Percentiles rank a stretch among this genome's conserved stretches.
Evolutionary conservation across 352 stramenopile species (phyloP).

Genomic region (Thalassiosira hispida): DNA sequence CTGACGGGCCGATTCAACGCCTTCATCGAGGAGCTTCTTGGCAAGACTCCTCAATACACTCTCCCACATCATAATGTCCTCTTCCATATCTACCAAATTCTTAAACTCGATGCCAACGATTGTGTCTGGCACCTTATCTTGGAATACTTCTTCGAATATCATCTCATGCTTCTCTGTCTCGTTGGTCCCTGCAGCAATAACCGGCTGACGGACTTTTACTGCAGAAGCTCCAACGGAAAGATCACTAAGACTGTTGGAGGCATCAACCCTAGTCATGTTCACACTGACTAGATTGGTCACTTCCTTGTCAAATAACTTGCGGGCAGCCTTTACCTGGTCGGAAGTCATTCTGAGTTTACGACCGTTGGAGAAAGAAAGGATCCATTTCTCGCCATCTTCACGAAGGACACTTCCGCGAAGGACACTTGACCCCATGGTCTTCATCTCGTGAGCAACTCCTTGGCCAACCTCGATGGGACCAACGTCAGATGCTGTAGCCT

Average conservation of each 20-base stretch:
- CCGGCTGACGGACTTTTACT: slow-evolving; percentile 8
- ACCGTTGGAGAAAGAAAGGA: slow-evolving; percentile 24
- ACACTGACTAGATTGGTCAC: slow-evolving; percentile 20
- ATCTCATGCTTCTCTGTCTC: slow-evolving; percentile 34
- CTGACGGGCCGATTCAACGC: slow-evolving; percentile 2
- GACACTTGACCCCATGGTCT: slow-evolving; percentile 17
- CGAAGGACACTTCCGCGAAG: slow-evolving; percentile 20
- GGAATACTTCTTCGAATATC: slow-evolving; percentile 36
- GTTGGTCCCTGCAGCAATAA: slow-evolving; percentile 17
- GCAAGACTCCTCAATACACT: not conserved
- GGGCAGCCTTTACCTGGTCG: slow-evolving; percentile 6
- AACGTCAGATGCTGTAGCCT: slow-evolving; percentile 1
- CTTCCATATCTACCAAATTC: not conserved
- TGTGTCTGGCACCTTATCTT: slow-evolving; percentile 28
- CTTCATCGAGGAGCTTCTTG: not conserved
- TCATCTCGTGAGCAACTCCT: slow-evolving; percentile 33
- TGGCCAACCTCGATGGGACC: slow-evolving; percentile 21
- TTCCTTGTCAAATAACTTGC: slow-evolving; percentile 33
- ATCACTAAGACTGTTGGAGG: slow-evolving; percentile 20
- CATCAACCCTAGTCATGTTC: slow-evolving; percentile 15
- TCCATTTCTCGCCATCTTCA: slow-evolving; percentile 23
- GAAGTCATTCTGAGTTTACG: slow-evolving; percentile 28
- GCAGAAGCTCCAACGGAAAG: not conserved
- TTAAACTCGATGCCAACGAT: slow-evolving; percentile 34
- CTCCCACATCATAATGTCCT: not conserved